Evolutionary conservation across 1,284 basidiomycete genomes (phyloP).

Genomic region (Puccinia novopanici): DNA sequence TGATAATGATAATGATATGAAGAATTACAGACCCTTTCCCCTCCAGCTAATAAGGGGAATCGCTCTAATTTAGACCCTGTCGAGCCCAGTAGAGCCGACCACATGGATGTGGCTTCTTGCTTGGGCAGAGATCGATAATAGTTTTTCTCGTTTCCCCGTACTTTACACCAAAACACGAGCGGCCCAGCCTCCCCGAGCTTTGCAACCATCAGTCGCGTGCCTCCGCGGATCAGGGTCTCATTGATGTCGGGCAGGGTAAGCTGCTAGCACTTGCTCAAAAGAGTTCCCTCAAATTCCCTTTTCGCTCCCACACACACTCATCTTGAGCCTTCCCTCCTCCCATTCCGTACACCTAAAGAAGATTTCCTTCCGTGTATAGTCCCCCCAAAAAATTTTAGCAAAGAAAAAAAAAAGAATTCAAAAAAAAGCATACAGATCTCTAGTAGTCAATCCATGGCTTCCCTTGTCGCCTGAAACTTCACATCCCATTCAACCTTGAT

Average conservation of each 20-base stretch:
- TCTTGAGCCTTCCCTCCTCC: background rate
- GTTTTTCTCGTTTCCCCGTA: background rate
- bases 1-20: background rate
- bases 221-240: conserved; percentile 41
- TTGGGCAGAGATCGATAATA: background rate
- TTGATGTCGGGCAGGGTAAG: background rate
- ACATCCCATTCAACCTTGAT: conserved; percentile 1
- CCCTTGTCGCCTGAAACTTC: conserved; percentile 28
- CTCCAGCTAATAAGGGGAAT: conserved; percentile 1
- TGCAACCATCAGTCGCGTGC: conserved; percentile 25
- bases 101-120: conserved; percentile 11
- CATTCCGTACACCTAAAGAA: background rate
- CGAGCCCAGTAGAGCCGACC: background rate
- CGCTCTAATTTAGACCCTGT: conserved; percentile 23
- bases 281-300: background rate
- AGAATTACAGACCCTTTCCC: conserved; percentile 37
- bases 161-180: background rate
- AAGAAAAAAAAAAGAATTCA: background rate
- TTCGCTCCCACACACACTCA: no score
- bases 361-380: conserved; percentile 16
- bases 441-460: background rate
- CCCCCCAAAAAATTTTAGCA: background rate
- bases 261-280: conserved; percentile 17
- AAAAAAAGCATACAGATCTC: conserved; percentile 13
- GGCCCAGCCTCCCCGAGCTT: conserved; percentile 8